phyloP scores from a whole-genome alignment of 306 rosid genomes.

The Glycyrrhiza uralensis region DNA sequence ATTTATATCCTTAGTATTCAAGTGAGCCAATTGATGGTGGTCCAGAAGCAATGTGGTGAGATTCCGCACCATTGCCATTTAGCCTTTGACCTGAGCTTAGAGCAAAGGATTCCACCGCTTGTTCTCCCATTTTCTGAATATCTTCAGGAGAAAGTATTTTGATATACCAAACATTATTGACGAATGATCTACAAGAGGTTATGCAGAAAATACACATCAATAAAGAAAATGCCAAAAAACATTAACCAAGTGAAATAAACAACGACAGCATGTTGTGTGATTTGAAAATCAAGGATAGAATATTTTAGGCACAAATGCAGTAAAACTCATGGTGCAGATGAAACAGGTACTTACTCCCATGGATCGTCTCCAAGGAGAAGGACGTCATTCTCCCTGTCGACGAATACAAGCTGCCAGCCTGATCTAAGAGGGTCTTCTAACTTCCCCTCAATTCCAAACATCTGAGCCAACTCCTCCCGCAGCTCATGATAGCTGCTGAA shows the following conservation, averaged over 20 bases:
- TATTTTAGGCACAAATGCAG: not conserved
- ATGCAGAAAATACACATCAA: not conserved
- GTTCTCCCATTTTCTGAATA: conserved; percentile 79
- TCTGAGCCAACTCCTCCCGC: conserved; percentile 89
- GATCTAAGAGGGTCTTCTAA: conserved; percentile 94
- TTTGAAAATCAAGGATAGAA: not conserved
- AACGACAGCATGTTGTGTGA: not conserved
- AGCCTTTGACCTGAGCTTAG: conserved; percentile 56
- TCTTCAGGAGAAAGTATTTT: conserved; percentile 85
- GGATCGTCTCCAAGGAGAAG: conserved; percentile 99
- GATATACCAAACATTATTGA: conserved; percentile 81
- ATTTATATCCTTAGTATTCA: conserved; percentile 48
- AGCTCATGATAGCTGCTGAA: conserved; percentile 92
- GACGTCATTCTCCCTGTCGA: conserved; percentile 93
- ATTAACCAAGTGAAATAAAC: not conserved
- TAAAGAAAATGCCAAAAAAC: not conserved
- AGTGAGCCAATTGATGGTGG: conserved; percentile 65
- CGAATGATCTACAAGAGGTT: conserved; percentile 60
- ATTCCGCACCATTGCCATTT: conserved; percentile 41
- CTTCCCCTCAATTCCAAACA: conserved; percentile 95
- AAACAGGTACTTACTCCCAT: conserved; percentile 77
- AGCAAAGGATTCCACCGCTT: conserved; percentile 49
- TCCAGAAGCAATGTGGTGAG: conserved; percentile 58
- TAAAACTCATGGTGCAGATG: not conserved
- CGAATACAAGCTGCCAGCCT: conserved; percentile 99